Percentiles rank a stretch among this genome's conserved stretches.
These are phyloP conservation scores for Domatiomyces globalis DNA, from an alignment of 2,329 filamentous ascomycete species.

Conservation along the genomic window DNA sequence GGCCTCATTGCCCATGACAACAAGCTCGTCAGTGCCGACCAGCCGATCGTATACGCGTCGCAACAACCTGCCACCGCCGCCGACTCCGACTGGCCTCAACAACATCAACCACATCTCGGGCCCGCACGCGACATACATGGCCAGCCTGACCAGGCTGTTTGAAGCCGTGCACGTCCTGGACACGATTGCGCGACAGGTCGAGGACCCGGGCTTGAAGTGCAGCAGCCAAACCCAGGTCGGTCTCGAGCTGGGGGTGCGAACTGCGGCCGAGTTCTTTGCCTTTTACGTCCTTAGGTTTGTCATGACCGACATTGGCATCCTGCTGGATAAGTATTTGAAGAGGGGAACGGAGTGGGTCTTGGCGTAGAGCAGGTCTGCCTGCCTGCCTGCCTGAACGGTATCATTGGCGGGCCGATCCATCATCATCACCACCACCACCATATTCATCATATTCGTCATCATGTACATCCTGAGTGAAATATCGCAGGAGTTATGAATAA, in stretches of 20 bases:
- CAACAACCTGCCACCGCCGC: conserved; percentile 28
- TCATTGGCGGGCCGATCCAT: no score
- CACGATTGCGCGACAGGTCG: conserved; percentile 85
- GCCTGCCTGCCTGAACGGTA: no score
- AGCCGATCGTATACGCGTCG: conserved; percentile 47
- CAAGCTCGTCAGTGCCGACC: conserved; percentile 45
- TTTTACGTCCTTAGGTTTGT: conserved; percentile 95
- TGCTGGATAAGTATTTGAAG: conserved; percentile 96
- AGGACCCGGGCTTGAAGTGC: conserved; percentile 82
- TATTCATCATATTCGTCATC: no score
- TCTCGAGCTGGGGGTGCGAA: conserved; percentile 79
- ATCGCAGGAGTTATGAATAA: no score
- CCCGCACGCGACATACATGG: conserved; percentile 72
- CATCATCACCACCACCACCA: no score
- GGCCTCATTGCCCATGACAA: conserved; percentile 65
- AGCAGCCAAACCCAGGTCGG: conserved; percentile 91
- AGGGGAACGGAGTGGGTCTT: conserved; percentile 89
- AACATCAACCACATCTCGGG: conserved; percentile 30
- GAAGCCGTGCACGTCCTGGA: conserved; percentile 87
- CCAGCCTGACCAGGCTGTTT: conserved; percentile 73
- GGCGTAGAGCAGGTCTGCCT: conserved; percentile 25
- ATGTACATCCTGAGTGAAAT: no score
- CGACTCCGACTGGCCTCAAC: conserved; percentile 56
- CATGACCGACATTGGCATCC: conserved; percentile 64
- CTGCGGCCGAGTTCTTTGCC: conserved; percentile 93